phyloP scores from a whole-genome alignment of 768 basidiomycete genomes.

The Strobilomyces echinocephalus region DNA sequence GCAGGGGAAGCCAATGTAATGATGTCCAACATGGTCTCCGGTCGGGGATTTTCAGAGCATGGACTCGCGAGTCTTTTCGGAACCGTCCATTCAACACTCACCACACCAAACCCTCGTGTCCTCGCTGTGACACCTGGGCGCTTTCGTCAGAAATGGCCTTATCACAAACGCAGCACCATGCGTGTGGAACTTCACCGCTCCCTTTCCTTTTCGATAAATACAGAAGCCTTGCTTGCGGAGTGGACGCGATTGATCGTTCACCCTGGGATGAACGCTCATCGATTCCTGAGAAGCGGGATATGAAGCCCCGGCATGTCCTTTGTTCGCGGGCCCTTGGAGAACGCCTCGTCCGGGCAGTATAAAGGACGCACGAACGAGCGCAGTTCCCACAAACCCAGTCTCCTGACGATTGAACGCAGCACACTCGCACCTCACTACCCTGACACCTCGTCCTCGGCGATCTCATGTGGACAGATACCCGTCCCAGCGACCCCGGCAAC shows the following conservation, averaged over 20 bases:
- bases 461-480: conserved; percentile 13
- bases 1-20: no score
- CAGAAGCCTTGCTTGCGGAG: background rate
- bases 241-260: background rate
- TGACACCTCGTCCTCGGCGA: background rate
- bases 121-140: no score
- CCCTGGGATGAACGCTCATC: conserved; percentile 8
- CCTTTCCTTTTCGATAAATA: background rate
- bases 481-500: background rate
- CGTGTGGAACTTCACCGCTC: no score
- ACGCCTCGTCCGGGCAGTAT: conserved; percentile 7
- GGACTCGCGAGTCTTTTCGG: no score
- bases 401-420: background rate
- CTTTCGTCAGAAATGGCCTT: no score
- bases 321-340: conserved; percentile 7
- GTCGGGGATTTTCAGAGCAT: no score
- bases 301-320: conserved; percentile 3
- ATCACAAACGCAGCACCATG: no score
- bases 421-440: background rate
- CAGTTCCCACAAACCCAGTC: background rate
- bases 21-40: no score
- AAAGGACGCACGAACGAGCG: conserved; percentile 5
- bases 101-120: no score
- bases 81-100: no score
- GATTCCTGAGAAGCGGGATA: conserved; percentile 11